A percentile compares a stretch with the other conserved stretches of the same genome.
Conservation (phyloP, 1,284 basidiomycete genomes). For the Trichosporon ovoides region DNA sequence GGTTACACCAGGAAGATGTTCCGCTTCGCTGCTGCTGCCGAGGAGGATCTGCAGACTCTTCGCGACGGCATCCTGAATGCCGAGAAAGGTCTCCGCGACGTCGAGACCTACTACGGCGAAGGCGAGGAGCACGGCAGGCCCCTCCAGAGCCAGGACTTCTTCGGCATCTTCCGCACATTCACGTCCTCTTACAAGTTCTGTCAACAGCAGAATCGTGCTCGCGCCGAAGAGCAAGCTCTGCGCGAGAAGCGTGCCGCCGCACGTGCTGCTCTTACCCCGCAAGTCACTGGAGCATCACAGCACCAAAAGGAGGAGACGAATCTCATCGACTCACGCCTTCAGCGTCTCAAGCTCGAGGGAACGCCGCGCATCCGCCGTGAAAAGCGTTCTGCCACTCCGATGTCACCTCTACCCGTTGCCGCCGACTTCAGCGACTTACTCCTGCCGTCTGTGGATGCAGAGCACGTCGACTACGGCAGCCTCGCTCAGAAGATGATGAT, state of each 20-base stretch:
- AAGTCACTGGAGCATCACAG: constrained; percentile 35
- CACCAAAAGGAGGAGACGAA: constrained; percentile 48
- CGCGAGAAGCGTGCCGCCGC: constrained; percentile 36
- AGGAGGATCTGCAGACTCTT: constrained; percentile 68
- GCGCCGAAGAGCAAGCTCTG: constrained; percentile 50
- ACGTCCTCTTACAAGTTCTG: constrained; percentile 91
- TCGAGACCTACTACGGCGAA: constrained; percentile 86
- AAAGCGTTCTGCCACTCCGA: constrained; percentile 41
- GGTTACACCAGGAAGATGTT: constrained; percentile 84
- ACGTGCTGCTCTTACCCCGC: constrained; percentile 44
- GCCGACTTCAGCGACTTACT: constrained; percentile 49
- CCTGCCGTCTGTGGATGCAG: constrained; percentile 43
- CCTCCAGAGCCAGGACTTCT: constrained; percentile 63
- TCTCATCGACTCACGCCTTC: constrained; percentile 64
- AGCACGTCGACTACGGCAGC: constrained; percentile 34
- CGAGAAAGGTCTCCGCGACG: constrained; percentile 71
- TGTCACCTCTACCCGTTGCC: constrained; percentile 47
- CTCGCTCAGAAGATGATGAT: constrained; percentile 36
- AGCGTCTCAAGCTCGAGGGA: constrained; percentile 65
- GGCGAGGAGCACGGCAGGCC: constrained; percentile 61
- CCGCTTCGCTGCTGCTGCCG: constrained; percentile 73
- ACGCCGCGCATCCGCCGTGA: constrained; percentile 53
- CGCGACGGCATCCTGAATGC: constrained; percentile 78
- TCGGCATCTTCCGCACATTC: constrained; percentile 90
- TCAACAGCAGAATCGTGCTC: constrained; percentile 61